These are phyloP conservation scores for Acanthamoeba lenticulata DNA, from an alignment of 208 protist species.

Conservation along the genomic window DNA sequence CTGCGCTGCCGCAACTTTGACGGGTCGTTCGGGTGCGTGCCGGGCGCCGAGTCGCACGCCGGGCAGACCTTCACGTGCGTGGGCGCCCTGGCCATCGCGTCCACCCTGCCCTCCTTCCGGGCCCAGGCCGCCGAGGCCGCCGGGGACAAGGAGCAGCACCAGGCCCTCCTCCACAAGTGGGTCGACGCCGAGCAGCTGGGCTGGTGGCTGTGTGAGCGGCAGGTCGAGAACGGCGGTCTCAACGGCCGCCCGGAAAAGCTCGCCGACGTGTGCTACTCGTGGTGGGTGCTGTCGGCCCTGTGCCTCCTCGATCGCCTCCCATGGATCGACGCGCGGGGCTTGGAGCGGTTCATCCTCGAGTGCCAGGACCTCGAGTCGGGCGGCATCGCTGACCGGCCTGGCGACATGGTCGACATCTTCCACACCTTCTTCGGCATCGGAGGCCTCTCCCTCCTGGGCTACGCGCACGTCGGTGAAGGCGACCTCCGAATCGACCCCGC, in stretches of 20 bases:
- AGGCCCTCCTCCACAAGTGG: slow-evolving; percentile 88
- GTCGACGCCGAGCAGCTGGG: slow-evolving; percentile 93
- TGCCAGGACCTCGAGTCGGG: slow-evolving; percentile 97
- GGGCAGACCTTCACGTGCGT: slow-evolving; percentile 98
- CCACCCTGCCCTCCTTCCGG: slow-evolving; percentile 70
- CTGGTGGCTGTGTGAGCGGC: slow-evolving; percentile 98
- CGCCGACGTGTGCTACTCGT: slow-evolving; percentile 99
- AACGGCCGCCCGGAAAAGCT: slow-evolving; percentile 99
- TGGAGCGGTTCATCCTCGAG: slow-evolving; percentile 95
- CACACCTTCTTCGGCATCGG: slow-evolving; percentile 99
- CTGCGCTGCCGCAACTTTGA: slow-evolving; percentile 98
- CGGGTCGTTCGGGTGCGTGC: slow-evolving; percentile 96
- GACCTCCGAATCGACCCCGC: slow-evolving; percentile 28
- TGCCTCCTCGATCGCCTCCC: slow-evolving; percentile 91
- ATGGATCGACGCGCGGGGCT: slow-evolving; percentile 95
- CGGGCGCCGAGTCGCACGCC: slow-evolving; percentile 97
- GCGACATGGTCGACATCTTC: slow-evolving; percentile 98
- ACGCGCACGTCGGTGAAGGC: background rate
- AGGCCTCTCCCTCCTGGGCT: slow-evolving; percentile 90
- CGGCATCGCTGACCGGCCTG: slow-evolving; percentile 98
- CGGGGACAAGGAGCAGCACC: background rate
- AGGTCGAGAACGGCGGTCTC: slow-evolving; percentile 96
- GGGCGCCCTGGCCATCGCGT: slow-evolving; percentile 95
- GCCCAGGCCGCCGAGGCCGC: background rate
- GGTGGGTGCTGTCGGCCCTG: slow-evolving; percentile 99